Evolutionary conservation across 495 filamentous ascomycete species (phyloP).

Genomic region (Talaromyces adpressus): DNA sequence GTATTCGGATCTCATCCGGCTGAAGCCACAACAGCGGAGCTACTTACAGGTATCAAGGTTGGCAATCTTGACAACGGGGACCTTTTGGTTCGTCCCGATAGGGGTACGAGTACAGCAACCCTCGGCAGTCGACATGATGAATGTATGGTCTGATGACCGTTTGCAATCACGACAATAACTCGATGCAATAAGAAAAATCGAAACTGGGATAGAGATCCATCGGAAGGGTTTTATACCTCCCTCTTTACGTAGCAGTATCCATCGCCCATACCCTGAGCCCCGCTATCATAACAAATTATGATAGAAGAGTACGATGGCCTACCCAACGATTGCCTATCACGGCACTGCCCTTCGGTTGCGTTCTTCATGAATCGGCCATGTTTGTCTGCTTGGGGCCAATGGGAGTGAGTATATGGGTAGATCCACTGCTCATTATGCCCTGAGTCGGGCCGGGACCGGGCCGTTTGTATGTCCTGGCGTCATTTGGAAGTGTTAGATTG

Average conservation of each 20-base stretch:
- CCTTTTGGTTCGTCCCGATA: background rate
- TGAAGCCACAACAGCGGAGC: background rate
- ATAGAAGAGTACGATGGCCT: background rate
- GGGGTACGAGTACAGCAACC: slow-evolving; percentile 10
- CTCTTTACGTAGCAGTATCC: background rate
- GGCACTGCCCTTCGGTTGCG: background rate
- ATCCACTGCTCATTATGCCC: background rate
- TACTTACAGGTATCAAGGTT: slow-evolving; percentile 62
- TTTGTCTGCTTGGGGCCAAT: background rate
- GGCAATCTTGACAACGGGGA: slow-evolving; percentile 39
- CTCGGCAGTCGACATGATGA: slow-evolving; percentile 3
- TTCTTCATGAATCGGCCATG: background rate
- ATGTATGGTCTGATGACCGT: background rate
- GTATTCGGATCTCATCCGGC: background rate
- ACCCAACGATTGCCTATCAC: background rate
- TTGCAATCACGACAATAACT: background rate
- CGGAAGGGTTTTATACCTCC: background rate
- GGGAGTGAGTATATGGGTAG: background rate
- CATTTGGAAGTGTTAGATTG: background rate
- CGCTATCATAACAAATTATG: background rate
- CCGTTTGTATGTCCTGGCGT: background rate
- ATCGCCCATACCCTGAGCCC: background rate
- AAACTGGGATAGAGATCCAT: background rate
- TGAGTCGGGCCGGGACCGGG: background rate
- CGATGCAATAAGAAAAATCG: background rate